Evolutionary conservation across 768 basidiomycete species (phyloP), one percentile per base, ranked within the genome.

Genomic region (Nidularia pulvinata): DNA sequence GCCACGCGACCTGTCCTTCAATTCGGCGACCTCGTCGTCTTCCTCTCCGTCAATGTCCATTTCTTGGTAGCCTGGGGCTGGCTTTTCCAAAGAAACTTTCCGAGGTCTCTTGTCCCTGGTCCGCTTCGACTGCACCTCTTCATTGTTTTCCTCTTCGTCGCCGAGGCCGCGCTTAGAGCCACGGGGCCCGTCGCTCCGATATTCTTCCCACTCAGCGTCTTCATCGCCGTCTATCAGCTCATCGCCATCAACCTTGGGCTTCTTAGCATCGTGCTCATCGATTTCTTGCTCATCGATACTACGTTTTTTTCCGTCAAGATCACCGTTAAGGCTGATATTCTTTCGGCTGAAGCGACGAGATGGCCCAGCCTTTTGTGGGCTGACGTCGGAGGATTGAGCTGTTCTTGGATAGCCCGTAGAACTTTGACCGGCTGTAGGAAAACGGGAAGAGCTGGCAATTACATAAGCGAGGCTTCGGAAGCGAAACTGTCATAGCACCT

Each of bases 31-130:
- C 45, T 75, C 72, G 58, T 81, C 80, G 48, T 69, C 75, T 55
- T 76, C 76, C 42, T 77, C 65, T 22, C 72, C 70, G 49, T 81
- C 79, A 42, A 77, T 68, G 33, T 78, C 77, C 79, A 80, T 80
- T 34, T 76, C 75, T 34, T 66, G 69, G 48, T 69, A 66, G 33
- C 60, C 65, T 55, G 69, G 60, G 52, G 63, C 63, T 48, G 66
- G 65, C 54, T 76, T 75, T 54, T 77, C 76, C 45, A 70, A 57
- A 14, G 80, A 81, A 48, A 81, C 72, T 64, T 85, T 81, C n/a
- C 80, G 75, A 19, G 79, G 76, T 33, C 82, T 74, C 64, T 84
- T 84, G 53, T 82, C 85, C 43, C 76, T 73, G 7, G 69, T 65
- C 25, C 66, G 72, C 33, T 70, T 65, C 33, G 66, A 66, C 10